These are phyloP conservation scores for Colletotrichum sansevieriae DNA, from an alignment of 2,329 filamentous ascomycete genomes.

Conservation along the genomic window DNA sequence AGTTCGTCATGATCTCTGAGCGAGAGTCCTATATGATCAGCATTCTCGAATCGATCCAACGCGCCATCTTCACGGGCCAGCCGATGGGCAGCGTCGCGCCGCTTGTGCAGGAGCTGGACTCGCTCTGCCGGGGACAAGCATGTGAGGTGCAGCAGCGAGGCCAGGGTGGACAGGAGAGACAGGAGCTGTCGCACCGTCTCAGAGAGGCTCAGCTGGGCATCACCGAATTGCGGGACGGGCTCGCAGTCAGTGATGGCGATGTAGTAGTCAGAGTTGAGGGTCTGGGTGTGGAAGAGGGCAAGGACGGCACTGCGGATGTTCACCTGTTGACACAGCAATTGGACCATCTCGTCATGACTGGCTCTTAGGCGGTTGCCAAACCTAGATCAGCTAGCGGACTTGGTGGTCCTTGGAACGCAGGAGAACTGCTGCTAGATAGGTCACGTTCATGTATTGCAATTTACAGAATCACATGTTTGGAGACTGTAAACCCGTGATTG, in stretches of 20 bases:
- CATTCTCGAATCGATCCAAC: background rate
- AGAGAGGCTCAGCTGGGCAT: background rate
- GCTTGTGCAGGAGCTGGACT: background rate
- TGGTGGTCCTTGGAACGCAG: background rate
- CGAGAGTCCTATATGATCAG: background rate
- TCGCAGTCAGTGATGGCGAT: background rate
- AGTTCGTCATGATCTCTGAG: background rate
- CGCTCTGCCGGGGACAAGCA: background rate
- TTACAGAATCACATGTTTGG: background rate
- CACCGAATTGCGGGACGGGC: background rate
- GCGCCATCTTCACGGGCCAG: background rate
- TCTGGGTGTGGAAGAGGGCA: background rate
- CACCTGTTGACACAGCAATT: constrained; percentile 1
- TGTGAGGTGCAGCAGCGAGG: constrained; percentile 2
- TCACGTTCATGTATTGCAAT: background rate
- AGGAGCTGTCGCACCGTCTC: background rate
- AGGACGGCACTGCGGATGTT: background rate
- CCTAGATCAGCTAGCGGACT: background rate
- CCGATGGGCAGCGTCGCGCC: background rate
- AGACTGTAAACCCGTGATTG: too few species aligned
- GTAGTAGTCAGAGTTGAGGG: background rate
- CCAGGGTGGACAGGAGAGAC: background rate
- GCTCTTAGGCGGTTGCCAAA: rapidly evolving
- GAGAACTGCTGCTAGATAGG: background rate
- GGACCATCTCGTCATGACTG: background rate